phyloP scores from a whole-genome alignment of 192 early-diverging fungal genomes.

The Backusella australiensis region DNA sequence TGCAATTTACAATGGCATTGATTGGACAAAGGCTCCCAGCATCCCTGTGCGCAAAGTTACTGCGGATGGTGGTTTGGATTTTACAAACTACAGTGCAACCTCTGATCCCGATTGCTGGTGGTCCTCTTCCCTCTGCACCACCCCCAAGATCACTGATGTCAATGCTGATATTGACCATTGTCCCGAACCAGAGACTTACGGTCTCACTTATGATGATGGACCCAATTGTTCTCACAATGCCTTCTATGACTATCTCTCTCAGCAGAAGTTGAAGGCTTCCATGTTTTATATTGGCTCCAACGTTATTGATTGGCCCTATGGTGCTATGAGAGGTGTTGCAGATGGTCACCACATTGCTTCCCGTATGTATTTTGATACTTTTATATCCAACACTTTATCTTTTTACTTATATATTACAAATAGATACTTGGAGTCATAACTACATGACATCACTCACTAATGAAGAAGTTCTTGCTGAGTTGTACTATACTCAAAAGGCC shows the following conservation, averaged over 20 bases:
- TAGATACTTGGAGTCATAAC: conserved; percentile 51
- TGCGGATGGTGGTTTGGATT: conserved; percentile 23
- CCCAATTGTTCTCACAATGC: conserved; percentile 41
- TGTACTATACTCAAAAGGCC: conserved; percentile 46
- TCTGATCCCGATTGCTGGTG: conserved; percentile 40
- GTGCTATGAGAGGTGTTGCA: conserved; percentile 36
- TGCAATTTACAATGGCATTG: conserved; percentile 39
- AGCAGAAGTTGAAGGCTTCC: conserved; percentile 48
- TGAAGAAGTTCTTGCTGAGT: conserved; percentile 48
- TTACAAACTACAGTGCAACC: conserved; percentile 7
- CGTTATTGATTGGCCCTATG: conserved; percentile 41
- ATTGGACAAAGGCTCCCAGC: conserved; percentile 34
- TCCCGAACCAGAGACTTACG: conserved; percentile 39
- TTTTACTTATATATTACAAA: conserved; percentile 11
- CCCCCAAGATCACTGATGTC: conserved; percentile 20
- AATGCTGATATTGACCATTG: conserved; percentile 40
- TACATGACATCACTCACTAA: conserved; percentile 46
- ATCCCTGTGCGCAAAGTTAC: conserved; percentile 27
- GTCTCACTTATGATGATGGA: conserved; percentile 64
- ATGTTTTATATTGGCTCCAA: conserved; percentile 62
- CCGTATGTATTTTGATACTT: conserved; percentile 23
- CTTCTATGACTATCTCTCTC: conserved; percentile 39
- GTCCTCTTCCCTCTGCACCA: conserved; percentile 39
- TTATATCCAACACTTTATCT: background rate
- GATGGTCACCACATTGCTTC: conserved; percentile 59